These are phyloP conservation scores for Acer yangbiense DNA, from an alignment of 345 rosid genomes.

Conservation along the genomic window DNA sequence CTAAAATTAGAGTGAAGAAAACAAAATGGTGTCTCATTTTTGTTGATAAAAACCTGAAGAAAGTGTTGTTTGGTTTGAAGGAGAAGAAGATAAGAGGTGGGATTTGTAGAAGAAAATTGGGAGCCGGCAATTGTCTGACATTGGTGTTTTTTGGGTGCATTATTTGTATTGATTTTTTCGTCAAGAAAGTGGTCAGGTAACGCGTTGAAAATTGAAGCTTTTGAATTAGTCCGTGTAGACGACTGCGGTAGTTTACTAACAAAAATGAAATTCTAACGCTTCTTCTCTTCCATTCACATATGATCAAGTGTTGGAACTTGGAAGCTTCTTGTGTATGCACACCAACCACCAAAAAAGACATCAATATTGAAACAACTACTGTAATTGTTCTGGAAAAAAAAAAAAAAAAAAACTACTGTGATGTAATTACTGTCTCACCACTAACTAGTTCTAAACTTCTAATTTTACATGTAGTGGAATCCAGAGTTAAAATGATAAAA, in stretches of 20 bases:
- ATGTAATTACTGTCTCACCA: no score
- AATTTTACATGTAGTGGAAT: neutral
- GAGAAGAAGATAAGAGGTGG: neutral
- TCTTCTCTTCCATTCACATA: neutral
- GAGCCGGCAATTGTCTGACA: neutral
- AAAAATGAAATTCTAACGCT: neutral
- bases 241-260: neutral
- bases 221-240: neutral
- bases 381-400: no score
- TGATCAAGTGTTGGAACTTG: neutral
- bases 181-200: neutral
- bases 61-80: neutral
- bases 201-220: neutral
- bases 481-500: no score
- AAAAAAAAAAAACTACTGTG: no score
- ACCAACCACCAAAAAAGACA: neutral
- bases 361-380: no score
- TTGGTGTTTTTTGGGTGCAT: neutral
- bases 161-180: neutral
- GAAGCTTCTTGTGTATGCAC: no score
- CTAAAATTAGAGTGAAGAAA: slow-evolving; percentile 17
- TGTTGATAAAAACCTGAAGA: neutral
- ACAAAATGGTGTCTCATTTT: slow-evolving; percentile 22
- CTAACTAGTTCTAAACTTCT: neutral
- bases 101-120: neutral